Percentiles rank a stretch among this genome's conserved stretches.
phyloP scores from a whole-genome alignment of 768 basidiomycete genomes.

The Holtermannia corniformis region DNA sequence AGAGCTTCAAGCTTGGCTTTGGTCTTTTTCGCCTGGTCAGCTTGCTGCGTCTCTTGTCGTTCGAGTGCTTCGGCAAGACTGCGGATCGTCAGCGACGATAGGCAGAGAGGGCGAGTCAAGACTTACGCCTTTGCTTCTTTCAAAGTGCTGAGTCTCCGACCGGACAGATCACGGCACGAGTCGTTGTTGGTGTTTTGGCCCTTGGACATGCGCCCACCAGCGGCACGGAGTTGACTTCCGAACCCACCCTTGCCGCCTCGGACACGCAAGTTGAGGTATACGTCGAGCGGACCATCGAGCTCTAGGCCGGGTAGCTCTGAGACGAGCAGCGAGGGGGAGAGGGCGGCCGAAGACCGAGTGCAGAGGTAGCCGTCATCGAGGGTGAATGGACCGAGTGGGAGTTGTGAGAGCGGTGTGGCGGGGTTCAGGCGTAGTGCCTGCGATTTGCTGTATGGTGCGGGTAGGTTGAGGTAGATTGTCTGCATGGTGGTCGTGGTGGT shows the following conservation, averaged over 20 bases:
- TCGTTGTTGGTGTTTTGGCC: slow-evolving; percentile 64
- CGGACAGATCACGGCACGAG: slow-evolving; percentile 83
- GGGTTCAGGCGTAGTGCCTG: slow-evolving; percentile 8
- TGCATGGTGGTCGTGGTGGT: slow-evolving; percentile 12
- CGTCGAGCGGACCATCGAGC: slow-evolving; percentile 18
- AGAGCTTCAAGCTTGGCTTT: slow-evolving; percentile 73
- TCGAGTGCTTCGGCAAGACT: slow-evolving; percentile 51
- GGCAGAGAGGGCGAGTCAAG: neutral
- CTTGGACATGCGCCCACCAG: slow-evolving; percentile 96
- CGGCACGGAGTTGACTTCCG: slow-evolving; percentile 88
- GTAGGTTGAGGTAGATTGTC: slow-evolving; percentile 32
- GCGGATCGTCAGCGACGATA: neutral
- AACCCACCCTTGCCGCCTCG: slow-evolving; percentile 95
- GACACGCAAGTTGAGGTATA: slow-evolving; percentile 65
- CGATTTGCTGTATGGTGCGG: slow-evolving; percentile 15
- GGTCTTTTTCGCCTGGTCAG: slow-evolving; percentile 65
- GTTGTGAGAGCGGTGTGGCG: slow-evolving; percentile 14
- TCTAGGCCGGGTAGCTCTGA: slow-evolving; percentile 3
- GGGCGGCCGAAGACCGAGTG: slow-evolving; percentile 28
- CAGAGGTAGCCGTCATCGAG: slow-evolving; percentile 10
- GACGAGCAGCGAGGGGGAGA: slow-evolving; percentile 36
- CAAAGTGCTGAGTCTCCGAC: slow-evolving; percentile 79
- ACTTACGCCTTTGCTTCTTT: slow-evolving; percentile 90
- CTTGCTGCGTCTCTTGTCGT: slow-evolving; percentile 67
- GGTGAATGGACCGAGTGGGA: slow-evolving; percentile 4